Evolutionary conservation across 768 basidiomycete genomes (phyloP), one percentile per base, ranked within the genome.

Genomic region (Agrocybe chaxingu): DNA sequence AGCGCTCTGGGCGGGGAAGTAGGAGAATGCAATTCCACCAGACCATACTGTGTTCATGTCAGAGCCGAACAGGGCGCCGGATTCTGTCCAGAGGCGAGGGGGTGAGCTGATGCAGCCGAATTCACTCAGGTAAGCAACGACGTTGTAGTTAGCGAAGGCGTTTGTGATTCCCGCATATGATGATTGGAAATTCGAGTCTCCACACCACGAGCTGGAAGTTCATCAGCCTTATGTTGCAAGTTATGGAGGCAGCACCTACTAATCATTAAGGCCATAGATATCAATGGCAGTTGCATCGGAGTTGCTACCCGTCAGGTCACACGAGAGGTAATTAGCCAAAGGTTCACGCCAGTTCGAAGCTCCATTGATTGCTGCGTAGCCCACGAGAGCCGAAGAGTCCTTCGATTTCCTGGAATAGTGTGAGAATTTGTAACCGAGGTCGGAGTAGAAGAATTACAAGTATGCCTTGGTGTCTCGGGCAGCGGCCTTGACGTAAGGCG

Each of bases 71-170:
- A 96, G 74, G 24, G 85, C 81, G 42, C 66, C 74, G 10, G 83
- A 80, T 64, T 97, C 94, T 33, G 83, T 84, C 91, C 92, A 97
- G 32, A 84, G 70, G 60, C 88, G 82, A 43, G 89, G 75, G 13
- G 72, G 69, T 18, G 63, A 66, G 7, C 72, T 75, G 62, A 85
- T 81, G 65, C 88, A 90, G 50, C 92, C 89, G 48, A 79, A 96
- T 76, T 92, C 91, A 63, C 89, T 88, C 71, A 96, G 91, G 74
- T 96, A 95, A 7, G 92, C 90, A 1, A 81, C 81, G 24, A 95
- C 79, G 51, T 89, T 89, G 66, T 82, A 87, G 53, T 73, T 66
- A 16, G 79, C 73, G 60, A 79, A 91, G 13, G 79, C 74, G 32
- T 62, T 67, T 13, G 82, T 79, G 42, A 75, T 77, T 31, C 57